Conservation (phyloP, 2,329 filamentous ascomycete species). For the Penicillium sp. region DNA sequence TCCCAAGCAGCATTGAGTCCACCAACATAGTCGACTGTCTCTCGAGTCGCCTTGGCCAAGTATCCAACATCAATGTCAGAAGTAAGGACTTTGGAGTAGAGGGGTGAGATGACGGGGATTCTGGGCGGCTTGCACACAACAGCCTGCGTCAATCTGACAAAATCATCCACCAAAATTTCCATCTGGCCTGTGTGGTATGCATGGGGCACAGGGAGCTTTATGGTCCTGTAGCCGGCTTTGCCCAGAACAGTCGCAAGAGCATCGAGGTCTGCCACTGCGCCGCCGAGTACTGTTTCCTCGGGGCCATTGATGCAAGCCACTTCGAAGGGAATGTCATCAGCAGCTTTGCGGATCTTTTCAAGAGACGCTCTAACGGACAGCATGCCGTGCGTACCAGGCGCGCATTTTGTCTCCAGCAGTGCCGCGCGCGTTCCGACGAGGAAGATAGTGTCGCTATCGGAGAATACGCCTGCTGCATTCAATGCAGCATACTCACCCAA, state of each 20-base stretch:
- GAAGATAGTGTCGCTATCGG: slow-evolving; percentile 25
- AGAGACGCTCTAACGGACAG: background rate
- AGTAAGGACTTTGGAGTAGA: slow-evolving; percentile 40
- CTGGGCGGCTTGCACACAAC: slow-evolving; percentile 36
- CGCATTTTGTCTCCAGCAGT: slow-evolving; percentile 18
- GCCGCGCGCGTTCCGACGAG: slow-evolving; percentile 27
- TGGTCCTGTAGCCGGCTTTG: slow-evolving; percentile 34
- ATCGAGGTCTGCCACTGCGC: slow-evolving; percentile 43
- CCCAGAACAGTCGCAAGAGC: slow-evolving; percentile 53
- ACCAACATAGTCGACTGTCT: slow-evolving; percentile 58
- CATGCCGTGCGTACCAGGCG: background rate
- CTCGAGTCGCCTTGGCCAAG: slow-evolving; percentile 60
- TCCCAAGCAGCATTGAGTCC: slow-evolving; percentile 3
- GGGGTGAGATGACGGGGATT: slow-evolving; percentile 43
- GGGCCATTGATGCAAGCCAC: slow-evolving; percentile 41
- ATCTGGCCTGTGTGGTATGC: slow-evolving; percentile 43
- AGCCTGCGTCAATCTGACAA: slow-evolving; percentile 33
- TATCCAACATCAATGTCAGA: slow-evolving; percentile 51
- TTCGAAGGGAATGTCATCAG: background rate
- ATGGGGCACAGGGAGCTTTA: slow-evolving; percentile 41
- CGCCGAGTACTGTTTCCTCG: slow-evolving; percentile 41
- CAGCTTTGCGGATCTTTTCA: background rate
- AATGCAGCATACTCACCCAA: slow-evolving; percentile 31
- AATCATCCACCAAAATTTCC: slow-evolving; percentile 27
- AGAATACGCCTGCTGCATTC: slow-evolving; percentile 26